Percentiles rank a stretch among this genome's conserved stretches.
phyloP scores from a whole-genome alignment of 345 rosid genomes.

The Geranium rotundifolium region DNA sequence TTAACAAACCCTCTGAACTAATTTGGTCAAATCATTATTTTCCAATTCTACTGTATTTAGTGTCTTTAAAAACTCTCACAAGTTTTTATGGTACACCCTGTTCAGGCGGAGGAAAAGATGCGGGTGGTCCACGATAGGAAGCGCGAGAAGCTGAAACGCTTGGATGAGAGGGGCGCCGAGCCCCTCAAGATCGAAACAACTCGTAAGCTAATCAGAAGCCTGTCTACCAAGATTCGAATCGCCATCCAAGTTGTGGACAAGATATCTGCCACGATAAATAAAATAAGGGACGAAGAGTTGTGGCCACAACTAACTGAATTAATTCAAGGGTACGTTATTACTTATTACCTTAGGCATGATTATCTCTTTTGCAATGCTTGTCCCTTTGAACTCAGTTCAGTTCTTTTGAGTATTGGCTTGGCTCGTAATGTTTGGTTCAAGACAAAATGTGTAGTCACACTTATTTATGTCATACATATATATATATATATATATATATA shows the following conservation, averaged over 20 bases:
- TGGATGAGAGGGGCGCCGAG: constrained; percentile 76
- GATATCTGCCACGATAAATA: constrained; percentile 34
- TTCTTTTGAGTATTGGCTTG: no score
- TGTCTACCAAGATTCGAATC: constrained; percentile 45
- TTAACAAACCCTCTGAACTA: no score
- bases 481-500: no score
- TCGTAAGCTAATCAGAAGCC: constrained; percentile 20
- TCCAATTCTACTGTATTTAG: no score
- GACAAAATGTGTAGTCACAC: no score
- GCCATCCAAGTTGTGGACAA: constrained; percentile 52
- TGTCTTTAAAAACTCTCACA: neutral
- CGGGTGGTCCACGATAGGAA: constrained; percentile 68
- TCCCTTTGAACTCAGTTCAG: no score
- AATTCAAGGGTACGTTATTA: constrained; percentile 32
- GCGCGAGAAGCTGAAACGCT: constrained; percentile 51
- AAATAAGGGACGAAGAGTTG: constrained; percentile 54
- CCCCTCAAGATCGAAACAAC: constrained; percentile 26
- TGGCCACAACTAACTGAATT: constrained; percentile 45
- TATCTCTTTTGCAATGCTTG: neutral
- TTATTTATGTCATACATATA: no score
- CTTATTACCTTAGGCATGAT: no score
- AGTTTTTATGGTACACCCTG: constrained; percentile 2
- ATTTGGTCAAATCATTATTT: no score
- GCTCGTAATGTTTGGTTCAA: no score
- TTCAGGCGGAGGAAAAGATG: constrained; percentile 85